A percentile compares a stretch with the other conserved stretches of the same genome.
phyloP scores from a whole-genome alignment of 495 filamentous ascomycete species.

The Penicillium waksmanii region DNA sequence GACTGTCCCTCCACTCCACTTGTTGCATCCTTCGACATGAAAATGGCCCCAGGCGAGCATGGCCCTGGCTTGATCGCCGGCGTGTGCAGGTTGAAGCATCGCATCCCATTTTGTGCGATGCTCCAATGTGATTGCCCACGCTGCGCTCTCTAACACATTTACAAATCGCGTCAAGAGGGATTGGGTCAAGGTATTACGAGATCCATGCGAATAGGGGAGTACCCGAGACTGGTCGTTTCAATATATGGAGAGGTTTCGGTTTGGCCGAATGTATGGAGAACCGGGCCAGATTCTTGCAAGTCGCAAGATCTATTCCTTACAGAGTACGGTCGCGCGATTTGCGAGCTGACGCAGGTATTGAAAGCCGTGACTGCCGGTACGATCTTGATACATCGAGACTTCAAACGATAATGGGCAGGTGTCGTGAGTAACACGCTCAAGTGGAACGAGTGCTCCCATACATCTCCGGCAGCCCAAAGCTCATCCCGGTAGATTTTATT shows the following conservation, averaged over 20 bases:
- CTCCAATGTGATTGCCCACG: neutral
- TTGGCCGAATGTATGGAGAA: neutral
- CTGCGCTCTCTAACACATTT: neutral
- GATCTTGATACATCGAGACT: neutral
- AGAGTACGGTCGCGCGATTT: neutral
- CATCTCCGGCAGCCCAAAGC: neutral
- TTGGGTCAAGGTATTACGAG: neutral
- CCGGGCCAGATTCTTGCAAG: neutral
- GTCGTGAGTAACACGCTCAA: neutral
- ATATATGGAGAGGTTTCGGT: neutral
- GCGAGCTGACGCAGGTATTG: neutral
- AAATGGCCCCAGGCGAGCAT: neutral
- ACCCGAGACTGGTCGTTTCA: neutral
- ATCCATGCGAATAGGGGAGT: neutral
- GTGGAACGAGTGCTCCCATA: neutral
- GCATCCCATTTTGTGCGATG: constrained; percentile 30
- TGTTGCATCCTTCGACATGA: neutral
- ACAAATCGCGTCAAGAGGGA: neutral
- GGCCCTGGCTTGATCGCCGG: neutral
- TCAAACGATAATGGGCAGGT: neutral
- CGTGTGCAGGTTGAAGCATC: neutral
- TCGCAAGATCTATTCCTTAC: neutral
- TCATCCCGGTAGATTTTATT: neutral
- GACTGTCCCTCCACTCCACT: neutral
- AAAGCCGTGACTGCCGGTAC: neutral